Evolutionary conservation across 2,329 filamentous ascomycete genomes (phyloP).

Genomic region (Alternaria triticimaculans): DNA sequence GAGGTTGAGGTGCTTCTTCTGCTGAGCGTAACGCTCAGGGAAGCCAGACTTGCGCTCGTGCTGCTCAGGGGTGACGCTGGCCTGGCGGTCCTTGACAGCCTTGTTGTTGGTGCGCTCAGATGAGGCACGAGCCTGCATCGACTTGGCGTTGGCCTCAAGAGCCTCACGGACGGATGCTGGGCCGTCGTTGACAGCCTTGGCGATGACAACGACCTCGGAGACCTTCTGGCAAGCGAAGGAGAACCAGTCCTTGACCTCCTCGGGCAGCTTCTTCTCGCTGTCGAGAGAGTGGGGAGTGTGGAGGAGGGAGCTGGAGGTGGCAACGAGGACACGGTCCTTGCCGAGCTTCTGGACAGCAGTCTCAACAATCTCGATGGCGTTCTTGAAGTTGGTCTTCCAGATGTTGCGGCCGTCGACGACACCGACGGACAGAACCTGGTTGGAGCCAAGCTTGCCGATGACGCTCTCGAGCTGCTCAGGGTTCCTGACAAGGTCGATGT

Average conservation of each 20-base stretch:
- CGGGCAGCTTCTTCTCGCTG: constrained; percentile 97
- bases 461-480: constrained; percentile 95
- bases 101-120: constrained; percentile 97
- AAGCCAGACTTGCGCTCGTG: constrained; percentile 95
- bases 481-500: constrained; percentile 96
- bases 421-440: constrained; percentile 91
- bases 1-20: constrained; percentile 91
- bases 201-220: constrained; percentile 86
- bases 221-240: constrained; percentile 97
- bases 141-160: constrained; percentile 97
- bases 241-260: constrained; percentile 97
- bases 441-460: constrained; percentile 79
- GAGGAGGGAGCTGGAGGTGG: constrained; percentile 95
- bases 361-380: constrained; percentile 89
- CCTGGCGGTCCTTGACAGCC: constrained; percentile 94
- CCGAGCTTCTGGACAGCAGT: constrained; percentile 91
- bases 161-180: constrained; percentile 83
- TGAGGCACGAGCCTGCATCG: constrained; percentile 85
- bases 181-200: constrained; percentile 95
- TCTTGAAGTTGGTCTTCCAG: constrained; percentile 99
- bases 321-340: constrained; percentile 95
- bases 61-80: constrained; percentile 80
- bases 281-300: constrained; percentile 98
- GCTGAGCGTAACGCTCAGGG: constrained; percentile 80
- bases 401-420: constrained; percentile 99